Evolutionary conservation across 2,329 filamentous ascomycete species (phyloP).

Genomic region (Pseudogymnoascus pannorum): DNA sequence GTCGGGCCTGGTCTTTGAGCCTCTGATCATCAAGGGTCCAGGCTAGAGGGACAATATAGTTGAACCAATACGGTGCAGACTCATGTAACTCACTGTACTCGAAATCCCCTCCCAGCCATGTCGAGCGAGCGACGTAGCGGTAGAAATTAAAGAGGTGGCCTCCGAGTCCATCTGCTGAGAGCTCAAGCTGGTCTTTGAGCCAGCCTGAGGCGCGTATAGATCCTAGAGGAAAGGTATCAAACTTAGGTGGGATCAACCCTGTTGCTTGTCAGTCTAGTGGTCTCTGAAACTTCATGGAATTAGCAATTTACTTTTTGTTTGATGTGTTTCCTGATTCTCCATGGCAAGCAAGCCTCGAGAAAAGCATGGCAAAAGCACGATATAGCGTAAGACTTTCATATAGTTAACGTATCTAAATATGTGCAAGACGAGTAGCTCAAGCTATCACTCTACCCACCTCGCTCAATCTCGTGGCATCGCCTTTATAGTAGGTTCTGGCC

Average conservation of each 20-base stretch:
- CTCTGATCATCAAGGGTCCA: slow-evolving; percentile 41
- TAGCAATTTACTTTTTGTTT: background rate
- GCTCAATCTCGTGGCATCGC: background rate
- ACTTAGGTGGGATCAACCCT: background rate
- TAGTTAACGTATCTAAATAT: background rate
- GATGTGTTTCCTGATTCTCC: background rate
- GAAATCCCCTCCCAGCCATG: slow-evolving; percentile 43
- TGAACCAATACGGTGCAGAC: slow-evolving; percentile 47
- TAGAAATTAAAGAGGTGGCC: slow-evolving; percentile 49
- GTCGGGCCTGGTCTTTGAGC: slow-evolving; percentile 42
- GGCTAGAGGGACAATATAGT: slow-evolving; percentile 49
- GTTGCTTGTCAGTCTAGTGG: background rate
- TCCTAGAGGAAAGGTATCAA: slow-evolving; percentile 26
- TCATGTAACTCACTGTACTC: slow-evolving; percentile 49
- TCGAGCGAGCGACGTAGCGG: slow-evolving; percentile 42
- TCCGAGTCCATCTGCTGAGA: slow-evolving; percentile 40
- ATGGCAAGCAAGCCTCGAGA: background rate
- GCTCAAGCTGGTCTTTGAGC: slow-evolving; percentile 38
- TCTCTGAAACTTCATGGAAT: background rate
- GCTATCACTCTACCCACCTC: background rate
- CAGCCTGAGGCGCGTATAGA: slow-evolving; percentile 41
- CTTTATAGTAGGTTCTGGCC: too few relatives aligned
- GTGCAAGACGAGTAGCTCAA: background rate
- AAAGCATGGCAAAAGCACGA: background rate
- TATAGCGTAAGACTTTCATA: background rate